Base-by-base conservation (phyloP, 2,329 filamentous ascomycete genomes). In the Zymoseptoria brevis region DNA sequence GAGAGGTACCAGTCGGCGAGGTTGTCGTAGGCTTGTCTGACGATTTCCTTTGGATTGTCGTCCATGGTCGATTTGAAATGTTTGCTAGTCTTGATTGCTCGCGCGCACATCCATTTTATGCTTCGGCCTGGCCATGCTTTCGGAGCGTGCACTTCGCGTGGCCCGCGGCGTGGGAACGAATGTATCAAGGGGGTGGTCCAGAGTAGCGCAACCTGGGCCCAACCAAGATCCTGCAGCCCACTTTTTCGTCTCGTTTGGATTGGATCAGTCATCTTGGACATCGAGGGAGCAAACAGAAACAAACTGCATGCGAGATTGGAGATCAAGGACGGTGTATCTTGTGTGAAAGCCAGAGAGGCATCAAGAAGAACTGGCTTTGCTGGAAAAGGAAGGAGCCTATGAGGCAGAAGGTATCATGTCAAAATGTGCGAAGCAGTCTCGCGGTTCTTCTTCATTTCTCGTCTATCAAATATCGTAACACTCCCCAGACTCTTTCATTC, bases 1-100 rank as follows among this genome's bases (percentile, higher is more conserved):
- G 68, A 57, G 1, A 75, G 66, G 59, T 77, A 77, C 51, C 59
- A 66, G 19, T 59, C 30, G 11, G 75, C 71, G 24, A 76, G 73
- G 55, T 68, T 61, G 62, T 77, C 71, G 64, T 77, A 77, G 57
- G 62, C 62, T 54, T 64, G 19, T n/a, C 57, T 21, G 51, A 63
- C 61, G 51, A 66, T 62, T 13, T 54, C 30, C 48, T 64, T 64
- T 5, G 60, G 56, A 24, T 63, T 54, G 24, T 61, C 54, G 24
- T 53, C 51, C 19, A 53, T 53, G 51, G 22, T 51, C 19, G 19
- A 8, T 50, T 7, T 4, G 16, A 6, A 24, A 21, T 11, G 2
- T 16, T 45, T 45, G 35, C 35, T 45, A 45, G 35, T 45, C 35
- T 45, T 45, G 35, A 16, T 45, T 7, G 13, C 16, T 45, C 35